Base-by-base conservation (phyloP, 2,329 filamentous ascomycete species). In the Fusarium coicis region DNA sequence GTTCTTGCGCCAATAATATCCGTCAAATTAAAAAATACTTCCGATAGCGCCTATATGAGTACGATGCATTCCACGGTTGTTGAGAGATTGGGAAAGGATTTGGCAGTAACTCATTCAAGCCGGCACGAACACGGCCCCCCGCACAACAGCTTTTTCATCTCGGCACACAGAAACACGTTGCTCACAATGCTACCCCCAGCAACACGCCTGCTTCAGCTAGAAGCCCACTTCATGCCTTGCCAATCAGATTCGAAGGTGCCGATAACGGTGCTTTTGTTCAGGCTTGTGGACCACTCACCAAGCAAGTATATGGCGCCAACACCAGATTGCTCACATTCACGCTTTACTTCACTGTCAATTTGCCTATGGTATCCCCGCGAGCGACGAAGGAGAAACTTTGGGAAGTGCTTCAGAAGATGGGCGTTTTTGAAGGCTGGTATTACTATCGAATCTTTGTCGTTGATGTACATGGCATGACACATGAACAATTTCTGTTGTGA, bases 11-110 rank as follows among this genome's bases (percentile, higher is more conserved):
- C 16, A 10, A 19, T 14, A 7, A 8, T 11, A 14, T 19, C 2
- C 4, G 4, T 23, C 12, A 1, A 5, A 10, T 11, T 8, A 23
- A 19, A 16, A 34, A 10, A 19, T 0, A 23, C 4, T 19, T 10
- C n/a, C 14, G 1, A 23, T 8, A 4, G 16, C 3, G 11, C 11
- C 8, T 34, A 50, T 50, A 23, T 34, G n/a, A 50, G 11, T 19
- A 5, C 11, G 4, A 15, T 14, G 3, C 2, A 4, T n/a, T 23
- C 46, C 46, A 18, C 15, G 0, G 3, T 9, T 23, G 10, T 15
- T 4, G 15, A 7, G 15, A 12, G 10, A 12, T 11, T n/a, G 0
- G 21, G 10, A 1, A n/a, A 32, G 2, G 2, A 9, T 32, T 5
- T 12, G 3, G 9, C 4, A 32, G 10, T 16, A 23, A 14, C 10